Base-by-base conservation (phyloP, 805 yeast genomes). In the Saturnispora dispora region DNA sequence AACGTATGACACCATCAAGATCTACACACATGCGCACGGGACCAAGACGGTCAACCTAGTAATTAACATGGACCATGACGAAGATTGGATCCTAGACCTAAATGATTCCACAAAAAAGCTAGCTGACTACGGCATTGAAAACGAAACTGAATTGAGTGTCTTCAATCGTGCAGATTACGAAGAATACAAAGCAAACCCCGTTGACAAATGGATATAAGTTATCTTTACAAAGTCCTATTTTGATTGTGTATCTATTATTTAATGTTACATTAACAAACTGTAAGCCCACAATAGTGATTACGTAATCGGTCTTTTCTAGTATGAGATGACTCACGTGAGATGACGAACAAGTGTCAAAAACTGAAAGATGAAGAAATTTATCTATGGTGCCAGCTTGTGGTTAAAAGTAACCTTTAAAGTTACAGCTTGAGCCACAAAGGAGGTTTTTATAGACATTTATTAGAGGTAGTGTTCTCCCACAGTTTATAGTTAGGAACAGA, bases 21-120 rank as follows among this genome's bases (percentile, higher is more conserved):
- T 93, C 6, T 93, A 93, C 69, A 85, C 96, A 28, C 89, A 88
- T 63, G 98, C 99, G 0, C 98, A 91, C 66, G 93, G 95, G 11
- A 78, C 96, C 30, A 93, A 93, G 69, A 87, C 96, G 2, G 85
- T 89, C 80, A 89, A 93, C 63, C 73, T 93, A 57, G 93, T 89
- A 45, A 85, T 93, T 55, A 93, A 93, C 64, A 77, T 93, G 64
- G 96, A 88, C 27, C 82, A 90, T 60, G 60, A 57, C 27, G 87
- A 82, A 60, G 83, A 81, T 52, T 85, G 95, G 89, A 71, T 86
- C 4, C 64, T 86, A 50, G 70, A 72, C 40, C 57, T 66, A 49
- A 40, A 40, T 8, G 64, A 60, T 36, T 71, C 72, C 53, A 63
- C 57, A 53, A 77, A 69, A 60, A 70, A 70, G n/a, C 70, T 77